Conservation (phyloP, 345 rosid genomes). For the Cochlearia excelsa region DNA sequence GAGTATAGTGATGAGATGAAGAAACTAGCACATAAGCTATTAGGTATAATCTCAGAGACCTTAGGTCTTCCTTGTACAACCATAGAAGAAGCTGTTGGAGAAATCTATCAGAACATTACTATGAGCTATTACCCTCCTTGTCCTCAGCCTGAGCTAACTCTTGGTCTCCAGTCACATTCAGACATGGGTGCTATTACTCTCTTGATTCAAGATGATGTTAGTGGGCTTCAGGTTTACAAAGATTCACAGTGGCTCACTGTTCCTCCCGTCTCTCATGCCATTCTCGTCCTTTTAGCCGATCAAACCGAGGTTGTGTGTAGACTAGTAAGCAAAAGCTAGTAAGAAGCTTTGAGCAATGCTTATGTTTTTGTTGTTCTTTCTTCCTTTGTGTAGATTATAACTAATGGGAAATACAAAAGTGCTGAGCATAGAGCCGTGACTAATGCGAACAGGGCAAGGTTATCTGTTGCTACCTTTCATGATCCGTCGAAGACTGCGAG, state of each 20-base stretch:
- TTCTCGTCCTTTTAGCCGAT: conserved; percentile 69
- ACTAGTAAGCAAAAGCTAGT: not conserved
- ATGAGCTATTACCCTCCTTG: conserved; percentile 87
- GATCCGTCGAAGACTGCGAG: too few species aligned
- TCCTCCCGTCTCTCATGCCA: conserved; percentile 56
- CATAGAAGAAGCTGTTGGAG: conserved; percentile 66
- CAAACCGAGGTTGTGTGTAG: conserved; percentile 65
- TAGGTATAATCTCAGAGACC: conserved; percentile 65
- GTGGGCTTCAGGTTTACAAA: conserved; percentile 76
- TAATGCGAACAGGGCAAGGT: too few species aligned
- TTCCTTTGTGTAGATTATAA: too few species aligned
- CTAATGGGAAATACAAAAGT: too few species aligned
- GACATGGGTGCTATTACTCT: conserved; percentile 82
- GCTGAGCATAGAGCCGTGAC: too few species aligned
- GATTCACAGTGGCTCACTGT: conserved; percentile 64
- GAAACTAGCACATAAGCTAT: conserved; percentile 52
- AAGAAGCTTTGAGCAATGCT: conserved; percentile 2
- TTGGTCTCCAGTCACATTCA: conserved; percentile 88
- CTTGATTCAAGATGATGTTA: conserved; percentile 76
- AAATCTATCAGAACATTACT: conserved; percentile 82
- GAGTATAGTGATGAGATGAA: conserved; percentile 64
- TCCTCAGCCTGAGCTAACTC: conserved; percentile 81
- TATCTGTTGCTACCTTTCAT: too few species aligned
- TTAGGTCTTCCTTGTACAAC: conserved; percentile 46
- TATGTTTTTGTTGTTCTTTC: not conserved